Conservation (phyloP, 768 basidiomycete genomes). For the Pleurotus citrinopileatus region DNA sequence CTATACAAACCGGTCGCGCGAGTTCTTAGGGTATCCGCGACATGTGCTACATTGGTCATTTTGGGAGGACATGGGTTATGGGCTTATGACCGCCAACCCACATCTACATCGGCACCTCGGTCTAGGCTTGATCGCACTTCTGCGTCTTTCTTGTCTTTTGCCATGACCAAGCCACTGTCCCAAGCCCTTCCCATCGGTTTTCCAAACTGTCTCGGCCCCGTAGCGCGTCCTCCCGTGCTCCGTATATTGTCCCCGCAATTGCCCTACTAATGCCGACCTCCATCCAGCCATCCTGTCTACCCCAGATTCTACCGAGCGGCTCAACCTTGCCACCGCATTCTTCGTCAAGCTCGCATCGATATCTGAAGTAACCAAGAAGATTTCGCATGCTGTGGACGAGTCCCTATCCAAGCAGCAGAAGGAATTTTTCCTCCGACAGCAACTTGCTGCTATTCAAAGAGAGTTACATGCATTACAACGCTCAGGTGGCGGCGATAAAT, state of each 20-base stretch:
- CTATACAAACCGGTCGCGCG: no score
- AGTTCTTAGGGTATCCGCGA: no score
- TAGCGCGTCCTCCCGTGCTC: conserved; percentile 8
- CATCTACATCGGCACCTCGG: no score
- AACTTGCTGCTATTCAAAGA: conserved; percentile 76
- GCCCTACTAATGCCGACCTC: conserved; percentile 4
- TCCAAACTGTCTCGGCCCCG: no score
- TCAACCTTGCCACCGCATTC: conserved; percentile 64
- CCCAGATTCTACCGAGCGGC: conserved; percentile 56
- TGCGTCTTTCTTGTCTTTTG: no score
- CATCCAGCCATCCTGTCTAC: conserved; percentile 63
- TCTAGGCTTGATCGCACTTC: no score
- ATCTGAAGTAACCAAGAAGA: conserved; percentile 78
- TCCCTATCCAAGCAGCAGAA: conserved; percentile 87
- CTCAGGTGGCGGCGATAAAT: conserved; percentile 17
- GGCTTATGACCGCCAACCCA: no score
- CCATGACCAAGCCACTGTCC: no score
- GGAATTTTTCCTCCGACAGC: conserved; percentile 82
- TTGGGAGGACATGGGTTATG: no score
- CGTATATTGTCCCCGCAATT: conserved; percentile 1
- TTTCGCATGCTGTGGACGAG: conserved; percentile 77
- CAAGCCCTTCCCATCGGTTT: no score
- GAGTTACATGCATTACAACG: conserved; percentile 61
- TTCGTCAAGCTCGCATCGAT: conserved; percentile 77
- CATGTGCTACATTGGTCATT: no score